Evolutionary conservation across 805 yeast species (phyloP), one percentile per base, ranked within the genome.

Genomic region (Middelhovenomyces tepae): DNA sequence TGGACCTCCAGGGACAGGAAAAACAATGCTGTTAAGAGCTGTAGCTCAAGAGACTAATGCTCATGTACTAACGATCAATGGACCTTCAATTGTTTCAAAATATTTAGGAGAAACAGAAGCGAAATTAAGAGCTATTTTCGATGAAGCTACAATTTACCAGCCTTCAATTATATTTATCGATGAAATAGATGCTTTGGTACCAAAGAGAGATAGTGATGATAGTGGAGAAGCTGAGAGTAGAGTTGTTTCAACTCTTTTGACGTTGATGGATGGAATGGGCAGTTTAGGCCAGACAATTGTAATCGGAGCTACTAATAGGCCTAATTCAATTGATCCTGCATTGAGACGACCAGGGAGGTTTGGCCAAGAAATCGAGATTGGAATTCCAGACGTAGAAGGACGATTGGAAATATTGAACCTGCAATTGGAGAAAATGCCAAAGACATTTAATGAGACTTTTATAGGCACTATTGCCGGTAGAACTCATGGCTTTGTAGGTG

Each of bases 201-300:
- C 98, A 3, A 75, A 71, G 43, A 64, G 95, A 35, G 77, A 75
- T 31, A 71, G 73, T 39, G 96, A 87, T 47, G 95, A 85, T 37
- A 66, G 86, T 2, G 91, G 94, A 1, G 96, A 89, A 51, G 81
- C 86, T 0, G 97, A 91, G 51, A 72, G 82, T 27, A 60, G 98
- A 40, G 86, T 91, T 2, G 93, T 89, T 16, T 91, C 96, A 0
- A 86, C 96, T 0, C 54, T 91, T 24, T 60, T 84, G 36, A 83
- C 94, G 0, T 71, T 91, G 48, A 91, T 91, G 99, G 99, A 91
- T 57, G 98, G 98, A 67, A 89, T 91, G 97, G 87, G 89, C 62
- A 67, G 78, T 1, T 83, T 86, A 1, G 83, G 96, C 14, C 86
- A 87, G 53, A 78, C 84, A 47, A 97, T 89, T 42, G 97, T 91